These are phyloP conservation scores for Solanum corneliomulleri DNA, from an alignment of 257 asterid species.

Conservation along the genomic window DNA sequence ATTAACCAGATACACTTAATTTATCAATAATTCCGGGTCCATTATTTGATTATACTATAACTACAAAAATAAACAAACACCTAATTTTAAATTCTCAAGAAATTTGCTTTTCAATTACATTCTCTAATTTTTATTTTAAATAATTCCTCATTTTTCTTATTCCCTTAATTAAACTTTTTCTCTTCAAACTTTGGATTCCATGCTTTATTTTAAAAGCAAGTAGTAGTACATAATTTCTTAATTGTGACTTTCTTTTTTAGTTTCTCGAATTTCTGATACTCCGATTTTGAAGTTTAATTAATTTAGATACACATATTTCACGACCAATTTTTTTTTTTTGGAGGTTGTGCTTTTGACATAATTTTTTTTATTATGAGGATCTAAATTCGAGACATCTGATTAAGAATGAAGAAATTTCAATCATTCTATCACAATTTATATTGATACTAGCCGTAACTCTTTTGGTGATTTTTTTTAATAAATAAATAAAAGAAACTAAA, in stretches of 20 bases:
- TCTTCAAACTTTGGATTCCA: background rate
- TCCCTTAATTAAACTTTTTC: background rate
- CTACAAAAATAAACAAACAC: background rate
- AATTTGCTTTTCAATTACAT: background rate
- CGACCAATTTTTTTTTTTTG: background rate
- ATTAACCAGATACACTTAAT: background rate
- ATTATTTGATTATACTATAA: background rate
- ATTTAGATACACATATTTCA: background rate
- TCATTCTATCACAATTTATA: background rate
- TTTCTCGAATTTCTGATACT: background rate
- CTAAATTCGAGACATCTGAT: accelerated
- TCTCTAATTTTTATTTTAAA: background rate
- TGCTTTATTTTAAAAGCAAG: background rate
- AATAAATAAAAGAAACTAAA: background rate
- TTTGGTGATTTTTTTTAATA: background rate
- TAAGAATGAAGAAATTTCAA: background rate
- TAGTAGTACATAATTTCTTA: background rate
- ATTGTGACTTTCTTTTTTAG: background rate
- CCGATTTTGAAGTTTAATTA: background rate
- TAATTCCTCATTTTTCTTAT: background rate
- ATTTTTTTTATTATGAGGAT: background rate
- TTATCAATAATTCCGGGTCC: background rate
- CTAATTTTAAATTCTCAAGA: background rate
- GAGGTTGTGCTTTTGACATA: accelerated
- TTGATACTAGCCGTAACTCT: background rate